Evolutionary conservation across 2,329 filamentous ascomycete genomes (phyloP).

Genomic region (Xylariaceae sp.): DNA sequence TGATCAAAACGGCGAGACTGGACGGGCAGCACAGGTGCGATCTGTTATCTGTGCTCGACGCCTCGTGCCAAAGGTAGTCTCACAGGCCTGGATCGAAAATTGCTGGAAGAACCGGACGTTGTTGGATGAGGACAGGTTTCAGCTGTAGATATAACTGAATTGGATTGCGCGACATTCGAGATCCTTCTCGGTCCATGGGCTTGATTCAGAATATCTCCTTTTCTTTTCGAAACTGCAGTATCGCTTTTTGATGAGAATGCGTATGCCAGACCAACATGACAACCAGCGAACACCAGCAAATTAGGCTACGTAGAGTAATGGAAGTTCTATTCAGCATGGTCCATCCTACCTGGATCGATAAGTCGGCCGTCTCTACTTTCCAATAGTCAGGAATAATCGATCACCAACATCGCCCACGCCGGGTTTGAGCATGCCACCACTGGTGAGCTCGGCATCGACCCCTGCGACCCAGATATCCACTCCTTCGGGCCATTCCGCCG

Average conservation of each 20-base stretch:
- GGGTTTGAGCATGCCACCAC: constrained; percentile 84
- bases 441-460: constrained; percentile 69
- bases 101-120: constrained; percentile 76
- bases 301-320: not conserved
- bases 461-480: constrained; percentile 80
- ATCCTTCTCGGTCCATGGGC: too few species aligned
- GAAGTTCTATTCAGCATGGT: not conserved
- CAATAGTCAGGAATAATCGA: constrained; percentile 80
- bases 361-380: constrained; percentile 58
- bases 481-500: constrained; percentile 71
- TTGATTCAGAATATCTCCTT: too few species aligned
- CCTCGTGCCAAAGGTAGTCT: constrained; percentile 65
- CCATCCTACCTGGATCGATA: not conserved
- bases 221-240: too few species aligned
- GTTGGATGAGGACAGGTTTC: constrained; percentile 70
- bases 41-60: constrained; percentile 39
- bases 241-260: too few species aligned
- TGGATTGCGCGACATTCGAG: too few species aligned
- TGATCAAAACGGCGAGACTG: constrained; percentile 31
- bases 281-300: too few species aligned
- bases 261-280: too few species aligned
- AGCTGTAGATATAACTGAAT: constrained; percentile 4
- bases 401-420: constrained; percentile 90
- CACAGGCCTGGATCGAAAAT: constrained; percentile 67
- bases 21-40: constrained; percentile 40